These are phyloP conservation scores for Urochloa ruziziensis DNA, from an alignment of 176 grass and related monocot species.

Conservation along the genomic window DNA sequence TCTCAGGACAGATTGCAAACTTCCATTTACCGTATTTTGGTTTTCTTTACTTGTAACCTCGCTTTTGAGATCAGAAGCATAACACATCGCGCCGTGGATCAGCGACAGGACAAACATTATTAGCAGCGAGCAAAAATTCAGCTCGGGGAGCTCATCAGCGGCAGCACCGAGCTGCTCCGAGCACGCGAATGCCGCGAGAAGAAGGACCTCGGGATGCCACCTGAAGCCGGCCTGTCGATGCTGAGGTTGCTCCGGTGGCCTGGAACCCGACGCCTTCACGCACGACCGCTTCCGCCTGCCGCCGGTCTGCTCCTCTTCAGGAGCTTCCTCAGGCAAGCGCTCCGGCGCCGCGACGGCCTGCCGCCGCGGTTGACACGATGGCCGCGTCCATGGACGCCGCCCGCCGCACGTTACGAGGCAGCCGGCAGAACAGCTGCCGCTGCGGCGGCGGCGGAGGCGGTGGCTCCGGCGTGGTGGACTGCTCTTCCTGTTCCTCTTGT, in stretches of 20 bases:
- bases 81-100: not conserved
- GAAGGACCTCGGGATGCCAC: slow-evolving; percentile 43
- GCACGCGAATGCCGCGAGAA: slow-evolving; percentile 65
- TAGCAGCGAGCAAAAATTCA: slow-evolving; percentile 45
- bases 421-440: not conserved
- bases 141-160: slow-evolving; percentile 7
- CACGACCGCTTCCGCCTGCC: slow-evolving; percentile 29
- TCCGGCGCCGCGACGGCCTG: not conserved
- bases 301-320: slow-evolving; percentile 38
- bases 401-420: slow-evolving; percentile 43
- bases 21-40: not conserved
- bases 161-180: slow-evolving; percentile 63
- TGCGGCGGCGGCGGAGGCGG: not conserved
- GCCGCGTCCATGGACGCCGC: slow-evolving; percentile 63
- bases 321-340: slow-evolving; percentile 30
- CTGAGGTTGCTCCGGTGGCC: not conserved
- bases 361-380: slow-evolving; percentile 8
- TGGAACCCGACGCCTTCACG: slow-evolving; percentile 3
- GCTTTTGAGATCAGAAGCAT: slow-evolving; percentile 28
- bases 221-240: slow-evolving; percentile 26
- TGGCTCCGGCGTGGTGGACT: not conserved
- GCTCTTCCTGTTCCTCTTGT: not conserved
- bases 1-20: not conserved
- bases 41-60: slow-evolving; percentile 9
- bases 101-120: slow-evolving; percentile 18